Evolutionary conservation across 2,329 filamentous ascomycete genomes (phyloP).

Genomic region (Aspergillus quadrilineatus): DNA sequence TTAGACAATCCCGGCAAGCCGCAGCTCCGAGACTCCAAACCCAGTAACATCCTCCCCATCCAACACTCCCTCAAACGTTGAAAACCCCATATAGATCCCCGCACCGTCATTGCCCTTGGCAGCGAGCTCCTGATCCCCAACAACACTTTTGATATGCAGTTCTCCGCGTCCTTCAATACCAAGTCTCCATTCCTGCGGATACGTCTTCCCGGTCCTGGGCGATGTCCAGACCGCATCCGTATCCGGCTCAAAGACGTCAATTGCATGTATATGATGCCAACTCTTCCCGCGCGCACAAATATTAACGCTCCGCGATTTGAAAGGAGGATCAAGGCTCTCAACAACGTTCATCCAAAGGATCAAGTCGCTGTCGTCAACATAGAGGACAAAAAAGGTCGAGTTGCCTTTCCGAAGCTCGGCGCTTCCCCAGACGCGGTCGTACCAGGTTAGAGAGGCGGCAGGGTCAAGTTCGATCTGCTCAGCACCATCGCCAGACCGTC

Average conservation of each 20-base stretch:
- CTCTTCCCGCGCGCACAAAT: background rate
- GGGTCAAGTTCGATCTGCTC: background rate
- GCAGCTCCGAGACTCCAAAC: background rate
- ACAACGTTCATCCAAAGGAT: background rate
- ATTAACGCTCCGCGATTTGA: background rate
- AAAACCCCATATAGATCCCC: background rate
- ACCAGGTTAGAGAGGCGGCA: background rate
- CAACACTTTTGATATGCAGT: background rate
- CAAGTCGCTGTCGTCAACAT: background rate
- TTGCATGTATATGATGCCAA: background rate
- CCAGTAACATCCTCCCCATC: background rate
- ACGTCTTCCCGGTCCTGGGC: background rate
- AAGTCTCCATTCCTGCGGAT: background rate
- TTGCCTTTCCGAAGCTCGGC: background rate
- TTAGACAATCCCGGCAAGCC: background rate
- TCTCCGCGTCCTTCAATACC: background rate
- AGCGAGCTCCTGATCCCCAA: background rate
- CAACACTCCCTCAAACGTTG: background rate
- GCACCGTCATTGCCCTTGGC: background rate
- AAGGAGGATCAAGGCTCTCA: background rate
- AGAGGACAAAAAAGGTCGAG: background rate
- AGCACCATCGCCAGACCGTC: too few species aligned
- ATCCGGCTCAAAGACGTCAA: background rate
- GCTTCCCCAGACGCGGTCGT: background rate
- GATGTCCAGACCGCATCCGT: background rate